A percentile compares a stretch with the other conserved stretches of the same genome.
phyloP scores from a whole-genome alignment of 345 rosid genomes.

The Aegle marmelos region DNA sequence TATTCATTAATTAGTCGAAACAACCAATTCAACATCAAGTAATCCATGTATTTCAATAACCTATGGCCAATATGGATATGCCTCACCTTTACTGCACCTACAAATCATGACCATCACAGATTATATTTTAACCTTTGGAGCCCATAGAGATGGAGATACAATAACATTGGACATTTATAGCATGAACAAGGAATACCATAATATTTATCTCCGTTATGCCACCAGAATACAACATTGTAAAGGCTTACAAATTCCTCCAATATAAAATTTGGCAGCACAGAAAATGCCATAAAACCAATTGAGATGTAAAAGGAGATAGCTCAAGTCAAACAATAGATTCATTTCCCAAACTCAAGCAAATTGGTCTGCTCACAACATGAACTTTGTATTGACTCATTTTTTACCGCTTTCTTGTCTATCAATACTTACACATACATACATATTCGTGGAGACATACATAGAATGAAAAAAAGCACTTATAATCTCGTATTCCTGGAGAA shows the following conservation, averaged over 20 bases:
- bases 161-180: background rate
- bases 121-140: background rate
- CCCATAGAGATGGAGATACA: background rate
- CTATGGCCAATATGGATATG: background rate
- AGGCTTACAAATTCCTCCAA: background rate
- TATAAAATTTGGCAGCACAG: background rate
- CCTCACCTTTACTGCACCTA: background rate
- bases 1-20: background rate
- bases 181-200: background rate
- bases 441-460: background rate
- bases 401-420: background rate
- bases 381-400: background rate
- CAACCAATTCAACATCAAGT: background rate
- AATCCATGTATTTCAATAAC: background rate
- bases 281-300: background rate
- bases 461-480: background rate
- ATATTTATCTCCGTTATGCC: background rate
- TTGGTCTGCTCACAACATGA: background rate
- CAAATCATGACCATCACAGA: background rate
- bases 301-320: background rate
- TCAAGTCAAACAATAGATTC: background rate
- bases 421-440: background rate
- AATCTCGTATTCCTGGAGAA: background rate
- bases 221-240: background rate
- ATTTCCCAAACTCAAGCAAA: background rate